Evolutionary conservation across 164 flowering plant genomes (phyloP).

Genomic region (Pachysandra terminalis): DNA sequence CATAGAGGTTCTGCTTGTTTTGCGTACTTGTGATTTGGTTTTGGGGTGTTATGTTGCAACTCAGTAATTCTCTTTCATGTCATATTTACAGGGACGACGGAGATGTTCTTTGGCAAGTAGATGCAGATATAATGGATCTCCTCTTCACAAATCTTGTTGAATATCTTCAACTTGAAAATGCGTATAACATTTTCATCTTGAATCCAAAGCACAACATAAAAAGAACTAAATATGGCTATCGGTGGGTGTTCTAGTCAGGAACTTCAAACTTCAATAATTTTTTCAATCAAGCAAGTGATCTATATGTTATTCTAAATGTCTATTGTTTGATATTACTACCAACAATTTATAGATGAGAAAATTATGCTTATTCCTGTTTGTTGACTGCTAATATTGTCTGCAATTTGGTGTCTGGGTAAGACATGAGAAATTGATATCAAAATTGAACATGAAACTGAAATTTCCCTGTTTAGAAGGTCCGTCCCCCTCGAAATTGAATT

Average conservation of each 20-base stretch:
- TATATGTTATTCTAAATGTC: background rate
- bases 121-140: conserved; percentile 74
- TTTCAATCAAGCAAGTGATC: background rate
- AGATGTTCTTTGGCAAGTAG: conserved; percentile 78
- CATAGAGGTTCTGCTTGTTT: background rate
- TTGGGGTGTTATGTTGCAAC: background rate
- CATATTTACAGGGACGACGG: conserved; percentile 46
- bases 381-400: background rate
- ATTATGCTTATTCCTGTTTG: background rate
- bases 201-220: conserved; percentile 60
- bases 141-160: conserved; percentile 71
- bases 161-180: conserved; percentile 80
- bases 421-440: no score
- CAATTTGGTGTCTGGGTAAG: no score
- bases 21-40: background rate
- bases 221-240: conserved; percentile 73
- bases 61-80: background rate
- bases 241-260: conserved; percentile 39
- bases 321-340: background rate
- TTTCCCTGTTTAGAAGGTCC: no score
- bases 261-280: background rate
- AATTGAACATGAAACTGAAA: no score
- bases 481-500: no score
- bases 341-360: background rate
- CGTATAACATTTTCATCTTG: conserved; percentile 79